Base-by-base conservation (phyloP, 2,329 filamentous ascomycete genomes). In the Botrytis squamosa region DNA sequence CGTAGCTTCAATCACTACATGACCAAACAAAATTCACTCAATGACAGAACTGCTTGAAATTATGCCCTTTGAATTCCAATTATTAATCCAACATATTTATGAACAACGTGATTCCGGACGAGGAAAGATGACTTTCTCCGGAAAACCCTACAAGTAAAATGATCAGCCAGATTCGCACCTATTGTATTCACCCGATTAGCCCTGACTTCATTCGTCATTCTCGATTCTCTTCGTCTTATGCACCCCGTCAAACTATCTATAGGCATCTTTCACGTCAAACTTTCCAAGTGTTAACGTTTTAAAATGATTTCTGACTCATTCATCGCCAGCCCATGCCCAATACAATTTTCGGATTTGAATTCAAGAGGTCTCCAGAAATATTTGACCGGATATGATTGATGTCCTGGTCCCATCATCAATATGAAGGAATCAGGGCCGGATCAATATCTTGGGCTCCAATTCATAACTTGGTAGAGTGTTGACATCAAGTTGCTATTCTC, bases 161-260 rank as follows among this genome's bases (percentile, higher is more conserved):
- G 6, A 52, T 55, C 59, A 36, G 42, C 59, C 16, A 59, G 40
- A 22, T 71, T 33, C 14, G 60, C 40, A 12, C 16, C 29, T 16
- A 59, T 57, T 29, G 7, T 46, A 33, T 76, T 36, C 33, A 75
- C 71, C 72, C 78, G 75, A 66, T 74, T 76, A 70, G 75, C 75
- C 49, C 42, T 44, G 66, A 52, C 72, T 20, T 67, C 74, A 33
- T 64, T 20, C 29, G 57, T 25, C 22, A 57, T 65, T 55, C 36
- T 55, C 55, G 4, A 42, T 14, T 8, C 22, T 29, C 44, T 40
- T 68, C 5, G 0, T 38, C n/a, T 33, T 33, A 8, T 64, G 14
- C n/a, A 20, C 16, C n/a, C 3, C 9, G 9, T 38, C 33, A 60
- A 60, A 25, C n/a, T 38, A 25, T 22, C 22, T 40, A 10, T 4